Base-by-base conservation (phyloP, 305 asterid genomes). In the Fraxinus latifolia region DNA sequence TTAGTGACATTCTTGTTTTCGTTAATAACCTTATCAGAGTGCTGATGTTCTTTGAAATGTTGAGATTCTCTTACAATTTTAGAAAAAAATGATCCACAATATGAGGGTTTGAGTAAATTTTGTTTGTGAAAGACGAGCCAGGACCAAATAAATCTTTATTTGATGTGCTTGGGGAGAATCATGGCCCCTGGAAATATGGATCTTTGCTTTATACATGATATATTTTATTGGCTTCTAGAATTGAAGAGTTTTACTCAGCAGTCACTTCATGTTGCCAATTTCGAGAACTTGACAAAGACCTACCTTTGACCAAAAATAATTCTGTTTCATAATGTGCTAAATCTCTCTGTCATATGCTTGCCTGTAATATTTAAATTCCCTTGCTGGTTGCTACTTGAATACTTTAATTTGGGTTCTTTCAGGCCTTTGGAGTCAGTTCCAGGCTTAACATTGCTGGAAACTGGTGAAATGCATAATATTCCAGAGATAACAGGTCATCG, bases 401-500 rank as follows among this genome's bases (percentile, higher is more conserved):
- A 4, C 50, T 42, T 84, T 81, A 0, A 33, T 77, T 79, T 70
- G 77, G 8, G 19, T 77, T 84, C 80, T 81, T 70, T 82, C 89
- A 93, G 98, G 91, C 89, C 90, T 77, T 80, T 84, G 74, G 91
- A 90, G 88, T 89, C 90, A 65, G 87, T 85, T 82, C 78, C 85
- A 80, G 90, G 87, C 82, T 82, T 90, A 80, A 78, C 88, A 58
- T 72, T 85, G 81, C 79, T 87, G 60, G 91, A 84, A 77, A 87
- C 83, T 82, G 90, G 77, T 77, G 89, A 85, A 74, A 82, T 81
- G 67, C 85, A 81, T 74, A 37, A 58, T 80, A 81, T 80, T 42
- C 86, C 86, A 17, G 80, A 58, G 65, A 84, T 65, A 82, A 86
- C 82, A 83, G 86, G 95, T 73, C 86, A 87, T 47, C 87, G 83